Percentiles rank a stretch among this genome's conserved stretches.
Conservation (phyloP, 768 basidiomycete genomes). For the Hygrophoropsis aurantiaca region DNA sequence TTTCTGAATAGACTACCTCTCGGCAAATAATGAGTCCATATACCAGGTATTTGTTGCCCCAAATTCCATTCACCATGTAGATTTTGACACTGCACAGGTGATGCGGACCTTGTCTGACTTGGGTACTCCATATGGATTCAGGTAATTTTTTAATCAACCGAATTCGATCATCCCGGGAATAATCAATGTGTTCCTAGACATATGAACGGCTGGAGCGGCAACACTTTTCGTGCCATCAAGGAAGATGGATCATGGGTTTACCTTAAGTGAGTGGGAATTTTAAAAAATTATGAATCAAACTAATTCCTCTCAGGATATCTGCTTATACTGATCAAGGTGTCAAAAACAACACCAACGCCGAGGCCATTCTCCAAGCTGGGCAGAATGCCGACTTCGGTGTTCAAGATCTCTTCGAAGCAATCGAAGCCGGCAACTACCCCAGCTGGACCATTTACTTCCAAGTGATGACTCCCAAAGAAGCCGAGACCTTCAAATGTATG, state of each 20-base stretch:
- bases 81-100: constrained; percentile 20
- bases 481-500: constrained; percentile 43
- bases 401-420: constrained; percentile 54
- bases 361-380: constrained; percentile 38
- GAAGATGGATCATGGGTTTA: constrained; percentile 50
- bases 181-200: constrained; percentile 20
- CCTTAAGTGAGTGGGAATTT: constrained; percentile 42
- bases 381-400: constrained; percentile 52
- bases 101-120: constrained; percentile 56
- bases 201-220: constrained; percentile 52
- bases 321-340: constrained; percentile 36
- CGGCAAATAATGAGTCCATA: constrained; percentile 46
- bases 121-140: constrained; percentile 51
- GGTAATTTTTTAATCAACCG: constrained; percentile 20
- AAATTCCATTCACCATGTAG: neutral
- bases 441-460: constrained; percentile 61
- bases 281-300: neutral
- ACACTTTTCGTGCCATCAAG: constrained; percentile 47
- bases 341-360: constrained; percentile 36
- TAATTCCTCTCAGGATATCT: constrained; percentile 16
- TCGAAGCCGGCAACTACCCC: constrained; percentile 51
- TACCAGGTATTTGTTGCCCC: constrained; percentile 25
- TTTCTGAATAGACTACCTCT: constrained; percentile 40
- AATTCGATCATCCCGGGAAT: neutral
- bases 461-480: constrained; percentile 50